A percentile compares a stretch with the other conserved stretches of the same genome.
These are phyloP conservation scores for Pseudogymnoascus sp. DNA, from an alignment of 2,329 filamentous ascomycete genomes.

Conservation along the genomic window DNA sequence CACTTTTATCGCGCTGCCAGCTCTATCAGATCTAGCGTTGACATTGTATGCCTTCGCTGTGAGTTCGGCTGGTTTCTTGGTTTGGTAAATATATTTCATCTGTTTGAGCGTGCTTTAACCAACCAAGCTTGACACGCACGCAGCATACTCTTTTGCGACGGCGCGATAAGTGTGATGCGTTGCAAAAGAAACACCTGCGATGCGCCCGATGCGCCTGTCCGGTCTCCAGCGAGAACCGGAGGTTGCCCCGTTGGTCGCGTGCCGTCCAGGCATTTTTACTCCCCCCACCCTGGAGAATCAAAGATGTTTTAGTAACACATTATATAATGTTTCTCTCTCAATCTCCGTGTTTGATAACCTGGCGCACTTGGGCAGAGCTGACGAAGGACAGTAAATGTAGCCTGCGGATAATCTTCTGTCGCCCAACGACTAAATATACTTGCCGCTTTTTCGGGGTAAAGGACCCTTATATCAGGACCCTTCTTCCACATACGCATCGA, in stretches of 20 bases:
- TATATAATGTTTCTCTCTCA: neutral
- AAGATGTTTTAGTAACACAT: neutral
- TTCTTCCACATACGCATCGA: neutral
- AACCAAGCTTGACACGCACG: neutral
- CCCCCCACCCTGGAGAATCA: neutral
- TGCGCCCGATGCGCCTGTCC: neutral
- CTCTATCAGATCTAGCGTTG: conserved; percentile 3
- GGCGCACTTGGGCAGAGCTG: neutral
- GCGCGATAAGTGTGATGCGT: neutral
- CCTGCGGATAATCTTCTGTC: neutral
- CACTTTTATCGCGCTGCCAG: neutral
- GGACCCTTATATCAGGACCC: neutral
- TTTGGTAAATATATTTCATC: conserved; percentile 3
- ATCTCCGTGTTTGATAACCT: neutral
- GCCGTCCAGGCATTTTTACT: neutral
- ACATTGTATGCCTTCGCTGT: conserved; percentile 1
- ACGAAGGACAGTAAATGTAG: conserved; percentile 1
- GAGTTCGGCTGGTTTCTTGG: conserved; percentile 4
- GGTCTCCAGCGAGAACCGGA: neutral
- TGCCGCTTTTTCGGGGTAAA: neutral
- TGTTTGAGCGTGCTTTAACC: neutral
- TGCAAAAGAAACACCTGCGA: neutral
- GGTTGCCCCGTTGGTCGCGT: neutral
- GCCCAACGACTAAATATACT: neutral
- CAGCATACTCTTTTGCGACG: neutral